Conservation (phyloP, 345 rosid species). For the Tarenaya hassleriana region DNA sequence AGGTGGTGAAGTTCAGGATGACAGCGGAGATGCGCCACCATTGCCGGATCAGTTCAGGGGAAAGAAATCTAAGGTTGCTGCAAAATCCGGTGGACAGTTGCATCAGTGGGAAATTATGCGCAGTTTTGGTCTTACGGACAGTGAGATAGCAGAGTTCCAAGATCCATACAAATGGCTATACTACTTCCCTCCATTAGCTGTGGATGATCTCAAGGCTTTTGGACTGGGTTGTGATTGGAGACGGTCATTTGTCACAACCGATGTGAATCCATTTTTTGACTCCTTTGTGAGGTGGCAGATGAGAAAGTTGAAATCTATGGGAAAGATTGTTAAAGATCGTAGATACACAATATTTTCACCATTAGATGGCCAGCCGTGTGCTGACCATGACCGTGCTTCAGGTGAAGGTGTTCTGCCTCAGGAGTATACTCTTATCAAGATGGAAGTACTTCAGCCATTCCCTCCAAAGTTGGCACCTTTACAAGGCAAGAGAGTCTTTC, state of each 20-base stretch:
- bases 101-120: conserved; percentile 97
- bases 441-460: conserved; percentile 73
- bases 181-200: conserved; percentile 74
- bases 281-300: conserved; percentile 89
- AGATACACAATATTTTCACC: conserved; percentile 87
- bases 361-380: conserved; percentile 91
- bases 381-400: conserved; percentile 88
- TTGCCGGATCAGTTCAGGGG: conserved; percentile 62
- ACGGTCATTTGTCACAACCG: conserved; percentile 82
- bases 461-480: conserved; percentile 55
- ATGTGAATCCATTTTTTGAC: conserved; percentile 68
- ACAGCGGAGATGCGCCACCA: conserved; percentile 27
- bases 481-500: conserved; percentile 66
- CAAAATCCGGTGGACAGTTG: conserved; percentile 77
- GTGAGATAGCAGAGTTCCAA: conserved; percentile 61
- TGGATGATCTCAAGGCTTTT: conserved; percentile 67
- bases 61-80: conserved; percentile 77
- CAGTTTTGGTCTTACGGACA: conserved; percentile 68
- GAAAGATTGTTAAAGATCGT: conserved; percentile 76
- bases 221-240: conserved; percentile 97
- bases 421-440: conserved; percentile 81
- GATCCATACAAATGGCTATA: conserved; percentile 73
- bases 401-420: conserved; percentile 99
- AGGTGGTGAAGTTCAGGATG: conserved; percentile 32
- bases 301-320: conserved; percentile 80